Conservation (phyloP, 768 basidiomycete species). For the Boletus tomentosulus region DNA sequence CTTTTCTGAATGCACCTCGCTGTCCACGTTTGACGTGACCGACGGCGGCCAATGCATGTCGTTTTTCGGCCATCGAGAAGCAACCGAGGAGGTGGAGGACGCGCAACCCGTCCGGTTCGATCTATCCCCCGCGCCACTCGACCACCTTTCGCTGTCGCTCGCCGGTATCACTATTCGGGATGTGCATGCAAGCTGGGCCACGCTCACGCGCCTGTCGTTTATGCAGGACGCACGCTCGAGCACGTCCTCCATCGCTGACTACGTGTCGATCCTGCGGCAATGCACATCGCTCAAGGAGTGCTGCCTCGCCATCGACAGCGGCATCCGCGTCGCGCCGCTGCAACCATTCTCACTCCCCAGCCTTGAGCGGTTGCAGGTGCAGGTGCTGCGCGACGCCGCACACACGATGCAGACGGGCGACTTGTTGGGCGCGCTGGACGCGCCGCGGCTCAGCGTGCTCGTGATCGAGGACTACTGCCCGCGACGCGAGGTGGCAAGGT, state of each 20-base stretch:
- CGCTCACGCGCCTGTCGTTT: slow-evolving; percentile 19
- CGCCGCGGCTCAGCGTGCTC: no score
- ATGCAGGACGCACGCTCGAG: slow-evolving; percentile 24
- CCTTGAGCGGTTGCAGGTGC: no score
- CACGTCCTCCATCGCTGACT: slow-evolving; percentile 17
- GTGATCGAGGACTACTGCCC: no score
- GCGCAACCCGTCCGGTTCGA: slow-evolving; percentile 9
- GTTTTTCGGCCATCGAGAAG: slow-evolving; percentile 1
- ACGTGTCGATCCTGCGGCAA: slow-evolving; percentile 15
- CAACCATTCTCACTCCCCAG: no score
- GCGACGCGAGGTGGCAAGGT: no score
- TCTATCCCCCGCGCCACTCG: slow-evolving; percentile 14
- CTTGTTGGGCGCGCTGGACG: no score
- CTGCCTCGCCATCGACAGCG: no score
- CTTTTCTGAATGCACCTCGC: slow-evolving; percentile 11
- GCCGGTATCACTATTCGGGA: slow-evolving; percentile 15
- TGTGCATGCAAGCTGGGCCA: slow-evolving; percentile 14
- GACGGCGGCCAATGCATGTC: slow-evolving; percentile 15
- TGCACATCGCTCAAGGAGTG: no score
- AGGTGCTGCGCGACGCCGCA: no score
- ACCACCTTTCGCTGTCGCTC: slow-evolving; percentile 16
- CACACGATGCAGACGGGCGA: no score
- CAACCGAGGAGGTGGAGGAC: slow-evolving; percentile 1
- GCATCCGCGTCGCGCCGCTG: no score
- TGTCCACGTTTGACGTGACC: slow-evolving; percentile 18